phyloP scores from a whole-genome alignment of 2,329 filamentous ascomycete species.

The Paraconiothyrium brasiliense region DNA sequence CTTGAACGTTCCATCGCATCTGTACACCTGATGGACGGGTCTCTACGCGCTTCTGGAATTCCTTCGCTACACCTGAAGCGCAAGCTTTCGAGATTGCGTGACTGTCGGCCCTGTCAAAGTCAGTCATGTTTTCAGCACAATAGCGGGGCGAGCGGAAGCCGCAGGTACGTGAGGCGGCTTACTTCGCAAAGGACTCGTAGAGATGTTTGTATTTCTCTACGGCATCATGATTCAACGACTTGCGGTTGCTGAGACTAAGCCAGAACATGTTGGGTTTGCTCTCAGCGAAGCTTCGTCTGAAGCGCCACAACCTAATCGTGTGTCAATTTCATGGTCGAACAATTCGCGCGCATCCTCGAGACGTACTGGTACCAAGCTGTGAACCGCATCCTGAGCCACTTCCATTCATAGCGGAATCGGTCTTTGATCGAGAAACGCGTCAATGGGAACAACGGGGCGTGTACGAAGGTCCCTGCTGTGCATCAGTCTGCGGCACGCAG shows the following conservation, averaged over 20 bases:
- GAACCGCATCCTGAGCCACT: conserved; percentile 17
- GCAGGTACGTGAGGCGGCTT: conserved; percentile 9
- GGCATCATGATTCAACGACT: conserved; percentile 49
- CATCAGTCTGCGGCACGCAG: conserved; percentile 8
- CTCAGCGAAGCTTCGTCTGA: background rate
- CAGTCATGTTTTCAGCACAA: conserved; percentile 13
- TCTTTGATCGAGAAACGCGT: conserved; percentile 9
- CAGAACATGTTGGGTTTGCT: conserved; percentile 1
- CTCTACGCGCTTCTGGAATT: conserved; percentile 64
- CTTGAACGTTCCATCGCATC: conserved; percentile 55
- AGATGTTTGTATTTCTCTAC: conserved; percentile 69
- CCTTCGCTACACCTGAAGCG: conserved; percentile 60
- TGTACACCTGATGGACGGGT: conserved; percentile 58
- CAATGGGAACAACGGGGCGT: conserved; percentile 10
- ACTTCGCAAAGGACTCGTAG: conserved; percentile 67
- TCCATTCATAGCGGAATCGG: conserved; percentile 25
- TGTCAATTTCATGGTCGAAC: background rate
- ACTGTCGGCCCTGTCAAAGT: conserved; percentile 29
- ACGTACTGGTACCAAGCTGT: conserved; percentile 18
- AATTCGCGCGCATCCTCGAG: background rate
- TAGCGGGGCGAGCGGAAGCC: background rate
- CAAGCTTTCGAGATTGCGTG: conserved; percentile 58
- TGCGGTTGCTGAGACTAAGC: conserved; percentile 4
- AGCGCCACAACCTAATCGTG: conserved; percentile 6
- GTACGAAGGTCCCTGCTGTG: conserved; percentile 26